Conservation (phyloP, 345 rosid genomes). For the Acer negundo region DNA sequence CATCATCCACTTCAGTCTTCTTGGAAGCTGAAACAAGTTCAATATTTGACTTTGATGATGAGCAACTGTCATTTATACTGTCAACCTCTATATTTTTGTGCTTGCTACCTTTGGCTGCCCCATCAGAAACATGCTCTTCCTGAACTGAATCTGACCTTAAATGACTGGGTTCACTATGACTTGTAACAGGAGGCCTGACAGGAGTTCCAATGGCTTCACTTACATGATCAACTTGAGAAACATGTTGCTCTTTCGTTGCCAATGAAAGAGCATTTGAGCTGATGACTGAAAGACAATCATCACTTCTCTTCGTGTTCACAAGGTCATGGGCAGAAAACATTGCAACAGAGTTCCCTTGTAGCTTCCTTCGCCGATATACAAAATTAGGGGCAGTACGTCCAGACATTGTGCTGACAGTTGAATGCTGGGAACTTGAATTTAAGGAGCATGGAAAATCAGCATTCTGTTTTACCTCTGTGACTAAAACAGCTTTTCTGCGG, state of each 20-base stretch:
- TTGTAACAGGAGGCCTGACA: conserved; percentile 17
- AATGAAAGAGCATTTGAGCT: conserved; percentile 44
- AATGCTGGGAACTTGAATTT: conserved; percentile 39
- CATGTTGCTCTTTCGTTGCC: conserved; percentile 34
- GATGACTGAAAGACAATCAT: conserved; percentile 44
- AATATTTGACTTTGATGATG: conserved; percentile 60
- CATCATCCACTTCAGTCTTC: conserved; percentile 51
- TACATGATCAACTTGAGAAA: conserved; percentile 25
- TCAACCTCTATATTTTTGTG: conserved; percentile 47
- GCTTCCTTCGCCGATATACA: conserved; percentile 69
- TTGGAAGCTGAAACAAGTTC: conserved; percentile 50
- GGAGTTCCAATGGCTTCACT: conserved; percentile 27
- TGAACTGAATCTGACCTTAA: conserved; percentile 25
- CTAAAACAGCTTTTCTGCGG: conserved; percentile 37
- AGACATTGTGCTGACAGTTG: conserved; percentile 44
- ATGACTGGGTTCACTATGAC: conserved; percentile 25
- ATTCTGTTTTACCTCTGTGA: conserved; percentile 30
- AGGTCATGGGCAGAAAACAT: conserved; percentile 33
- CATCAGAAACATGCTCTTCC: conserved; percentile 34
- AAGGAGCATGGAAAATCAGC: conserved; percentile 37
- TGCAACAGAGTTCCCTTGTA: conserved; percentile 26
- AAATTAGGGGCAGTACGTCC: conserved; percentile 34
- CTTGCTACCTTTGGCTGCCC: conserved; percentile 31
- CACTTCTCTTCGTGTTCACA: conserved; percentile 36
- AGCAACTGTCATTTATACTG: conserved; percentile 65